Base-by-base conservation (phyloP, 2,329 filamentous ascomycete genomes). In the Scedosporium dehoogii region DNA sequence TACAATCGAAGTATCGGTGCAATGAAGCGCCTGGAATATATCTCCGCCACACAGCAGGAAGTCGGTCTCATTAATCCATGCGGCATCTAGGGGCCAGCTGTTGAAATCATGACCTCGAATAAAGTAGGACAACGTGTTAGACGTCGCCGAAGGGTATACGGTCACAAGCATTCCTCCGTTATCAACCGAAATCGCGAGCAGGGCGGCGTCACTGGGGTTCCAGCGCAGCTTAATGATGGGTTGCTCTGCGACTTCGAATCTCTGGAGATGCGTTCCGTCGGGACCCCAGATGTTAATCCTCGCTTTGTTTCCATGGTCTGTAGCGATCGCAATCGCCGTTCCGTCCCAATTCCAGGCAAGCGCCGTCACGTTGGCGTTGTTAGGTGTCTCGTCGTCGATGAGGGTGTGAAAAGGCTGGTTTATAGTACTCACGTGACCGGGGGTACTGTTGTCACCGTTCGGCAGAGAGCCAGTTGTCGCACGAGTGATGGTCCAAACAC, bases 401-500 rank as follows among this genome's bases (percentile, higher is more conserved):
- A 87, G 74, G 65, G 73, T 75, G 64, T 74, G 73, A 67, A 75
- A 80, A 59, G 76, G 74, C 60, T 75, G 76, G 65, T 73, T 73
- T 65, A 68, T 65, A 29, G 68, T 69, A 48, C 74, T 73, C 76
- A 79, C 78, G 77, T 80, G 78, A 78, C 72, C 71, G 27, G 58
- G 23, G 25, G 27, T 25, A 16, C 48, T 29, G 9, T 42, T 58
- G 56, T 59, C 62, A 12, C 46, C 46, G 60, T 67, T 62, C 27
- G 63, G 46, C 56, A 63, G 58, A 60, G 62, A 23, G 53, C 61
- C 62, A 67, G 76, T 75, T 68, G 78, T 74, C 71, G 77, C 77
- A 79, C 80, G 81, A 72, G 81, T 80, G 68, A 87, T 73, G 65
- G 82, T 86, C 85, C 85, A 87, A 75, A 87, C 79, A 67, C 85